Conservation (phyloP, 306 rosid species). For the Quercus gilva region DNA sequence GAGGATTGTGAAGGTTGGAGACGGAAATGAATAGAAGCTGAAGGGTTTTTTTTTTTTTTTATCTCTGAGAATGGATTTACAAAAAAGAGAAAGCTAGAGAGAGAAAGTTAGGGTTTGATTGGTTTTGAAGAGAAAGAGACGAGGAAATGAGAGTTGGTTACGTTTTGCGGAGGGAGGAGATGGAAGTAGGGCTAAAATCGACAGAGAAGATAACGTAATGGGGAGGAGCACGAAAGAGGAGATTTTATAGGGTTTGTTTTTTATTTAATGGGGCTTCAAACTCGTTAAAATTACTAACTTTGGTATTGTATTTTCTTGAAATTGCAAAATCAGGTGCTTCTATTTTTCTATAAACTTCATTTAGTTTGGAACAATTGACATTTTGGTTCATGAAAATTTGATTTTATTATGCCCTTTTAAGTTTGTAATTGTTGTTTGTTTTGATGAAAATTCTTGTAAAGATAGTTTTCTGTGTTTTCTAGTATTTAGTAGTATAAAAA, state of each 20-base stretch:
- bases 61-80: no score
- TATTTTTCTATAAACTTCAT: not conserved
- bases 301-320: not conserved
- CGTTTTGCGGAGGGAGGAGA: conserved; percentile 7
- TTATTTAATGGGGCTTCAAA: conserved; percentile 13
- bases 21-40: not conserved
- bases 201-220: conserved; percentile 34
- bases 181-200: conserved; percentile 38
- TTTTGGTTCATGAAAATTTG: no score
- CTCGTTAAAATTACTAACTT: not conserved
- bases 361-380: not conserved
- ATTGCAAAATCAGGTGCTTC: not conserved
- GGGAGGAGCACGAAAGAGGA: conserved; percentile 10
- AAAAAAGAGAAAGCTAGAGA: not conserved
- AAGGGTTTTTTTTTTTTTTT: no score
- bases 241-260: conserved; percentile 20
- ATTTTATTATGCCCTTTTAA: no score
- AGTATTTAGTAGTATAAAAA: no score
- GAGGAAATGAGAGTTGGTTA: conserved; percentile 6
- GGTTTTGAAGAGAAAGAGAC: not conserved
- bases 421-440: no score
- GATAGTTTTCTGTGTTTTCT: fast-evolving
- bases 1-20: not conserved
- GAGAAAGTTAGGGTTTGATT: not conserved
- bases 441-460: no score